Conservation (phyloP, 352 stramenopile species). For the Phytophthora foliorum region DNA sequence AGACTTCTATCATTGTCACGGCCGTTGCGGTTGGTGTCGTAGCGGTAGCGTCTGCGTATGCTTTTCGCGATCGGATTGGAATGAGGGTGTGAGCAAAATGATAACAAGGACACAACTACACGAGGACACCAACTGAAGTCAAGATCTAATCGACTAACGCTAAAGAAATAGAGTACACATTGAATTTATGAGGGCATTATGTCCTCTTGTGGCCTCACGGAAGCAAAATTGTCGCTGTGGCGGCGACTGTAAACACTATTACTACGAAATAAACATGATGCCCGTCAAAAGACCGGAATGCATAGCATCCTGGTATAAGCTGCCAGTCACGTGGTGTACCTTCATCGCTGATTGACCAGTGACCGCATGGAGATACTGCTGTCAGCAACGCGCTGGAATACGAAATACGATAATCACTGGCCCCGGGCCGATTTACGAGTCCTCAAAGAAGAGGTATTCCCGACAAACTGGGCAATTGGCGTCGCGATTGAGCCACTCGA, state of each 20-base stretch:
- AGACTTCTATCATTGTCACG: constrained; percentile 42
- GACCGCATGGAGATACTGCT: neutral
- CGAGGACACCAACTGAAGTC: neutral
- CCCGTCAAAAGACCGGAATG: constrained; percentile 2
- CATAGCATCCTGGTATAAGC: no score
- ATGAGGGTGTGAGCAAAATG: constrained; percentile 22
- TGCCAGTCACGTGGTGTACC: neutral
- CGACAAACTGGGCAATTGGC: constrained; percentile 89
- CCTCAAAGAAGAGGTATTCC: constrained; percentile 90
- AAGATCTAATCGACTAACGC: neutral
- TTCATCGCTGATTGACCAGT: neutral
- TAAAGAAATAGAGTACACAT: constrained; percentile 42
- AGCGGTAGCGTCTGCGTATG: constrained; percentile 41
- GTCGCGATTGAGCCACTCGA: constrained; percentile 90
- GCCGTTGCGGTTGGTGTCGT: constrained; percentile 43
- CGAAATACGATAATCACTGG: constrained; percentile 5
- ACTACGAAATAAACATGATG: constrained; percentile 10
- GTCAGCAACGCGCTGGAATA: constrained; percentile 9
- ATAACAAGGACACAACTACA: constrained; percentile 4
- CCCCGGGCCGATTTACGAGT: constrained; percentile 46
- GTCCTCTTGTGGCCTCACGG: constrained; percentile 2
- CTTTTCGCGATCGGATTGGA: constrained; percentile 43
- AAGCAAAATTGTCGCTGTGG: constrained; percentile 34
- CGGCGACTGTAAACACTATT: constrained; percentile 11
- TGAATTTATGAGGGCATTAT: constrained; percentile 24